These are phyloP conservation scores for Trichoderma asperelloides DNA, from an alignment of 495 filamentous ascomycete species.

Conservation along the genomic window DNA sequence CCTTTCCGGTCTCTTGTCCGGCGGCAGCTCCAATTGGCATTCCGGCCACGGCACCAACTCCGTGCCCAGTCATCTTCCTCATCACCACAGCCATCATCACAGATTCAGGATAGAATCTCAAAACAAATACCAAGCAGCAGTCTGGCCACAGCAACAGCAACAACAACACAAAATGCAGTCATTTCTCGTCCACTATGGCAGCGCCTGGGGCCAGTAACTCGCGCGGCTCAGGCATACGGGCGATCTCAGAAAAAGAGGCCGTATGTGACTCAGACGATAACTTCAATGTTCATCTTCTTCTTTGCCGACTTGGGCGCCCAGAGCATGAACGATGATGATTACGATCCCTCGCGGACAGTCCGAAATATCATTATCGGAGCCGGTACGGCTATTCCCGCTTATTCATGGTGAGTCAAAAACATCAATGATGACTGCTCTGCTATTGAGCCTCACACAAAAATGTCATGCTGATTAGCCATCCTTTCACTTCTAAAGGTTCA, in stretches of 20 bases:
- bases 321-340: conserved; percentile 44
- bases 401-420: conserved; percentile 64
- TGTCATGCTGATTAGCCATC: background rate
- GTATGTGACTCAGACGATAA: conserved; percentile 67
- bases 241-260: conserved; percentile 61
- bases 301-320: conserved; percentile 78
- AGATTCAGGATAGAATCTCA: background rate
- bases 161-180: conserved; percentile 37
- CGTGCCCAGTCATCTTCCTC: conserved; percentile 1
- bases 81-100: background rate
- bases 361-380: conserved; percentile 66
- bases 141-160: conserved; percentile 13
- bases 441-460: background rate
- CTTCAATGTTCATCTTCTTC: conserved; percentile 67
- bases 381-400: conserved; percentile 64
- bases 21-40: background rate
- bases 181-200: conserved; percentile 40
- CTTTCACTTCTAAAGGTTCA: conserved; percentile 49
- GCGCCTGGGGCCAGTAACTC: conserved; percentile 47
- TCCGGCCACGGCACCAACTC: background rate
- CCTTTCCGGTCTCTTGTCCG: background rate
- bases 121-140: background rate
- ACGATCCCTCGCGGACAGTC: conserved; percentile 61
- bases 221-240: conserved; percentile 60
- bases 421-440: no score